Conservation (phyloP, 169 alveolate genomes). For the Toxoplasma gondii region DNA sequence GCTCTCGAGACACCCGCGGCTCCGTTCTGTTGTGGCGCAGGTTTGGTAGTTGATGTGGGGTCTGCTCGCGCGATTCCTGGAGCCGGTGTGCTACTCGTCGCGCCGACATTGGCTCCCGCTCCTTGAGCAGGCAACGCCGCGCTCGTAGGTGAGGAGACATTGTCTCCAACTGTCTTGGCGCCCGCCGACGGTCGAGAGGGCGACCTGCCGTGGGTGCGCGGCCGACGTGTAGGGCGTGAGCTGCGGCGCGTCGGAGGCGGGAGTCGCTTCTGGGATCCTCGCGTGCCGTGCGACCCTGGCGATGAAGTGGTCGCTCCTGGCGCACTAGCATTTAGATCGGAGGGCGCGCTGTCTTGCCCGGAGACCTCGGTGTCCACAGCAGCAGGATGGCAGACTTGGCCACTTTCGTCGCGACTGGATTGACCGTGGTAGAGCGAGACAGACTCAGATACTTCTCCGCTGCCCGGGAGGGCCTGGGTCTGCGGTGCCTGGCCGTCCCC, state of each 20-base stretch:
- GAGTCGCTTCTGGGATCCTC: constrained; percentile 43
- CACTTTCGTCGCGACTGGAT: neutral
- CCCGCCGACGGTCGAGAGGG: neutral
- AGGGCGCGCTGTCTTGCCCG: neutral
- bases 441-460: neutral
- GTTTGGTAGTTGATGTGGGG: neutral
- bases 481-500: neutral
- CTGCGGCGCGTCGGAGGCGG: constrained; percentile 62
- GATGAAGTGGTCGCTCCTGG: neutral
- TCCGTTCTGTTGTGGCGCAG: neutral
- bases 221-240: constrained; percentile 62
- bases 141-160: neutral
- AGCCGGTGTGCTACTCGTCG: neutral
- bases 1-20: neutral
- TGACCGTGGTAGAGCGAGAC: neutral
- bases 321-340: neutral
- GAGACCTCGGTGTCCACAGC: constrained; percentile 13
- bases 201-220: constrained; percentile 51
- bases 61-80: neutral
- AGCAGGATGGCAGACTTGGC: neutral
- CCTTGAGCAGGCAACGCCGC: neutral
- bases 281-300: neutral
- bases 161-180: neutral
- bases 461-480: neutral
- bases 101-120: neutral